Base-by-base conservation (phyloP, 2,329 filamentous ascomycete species). In the Nigrospora oryzae region DNA sequence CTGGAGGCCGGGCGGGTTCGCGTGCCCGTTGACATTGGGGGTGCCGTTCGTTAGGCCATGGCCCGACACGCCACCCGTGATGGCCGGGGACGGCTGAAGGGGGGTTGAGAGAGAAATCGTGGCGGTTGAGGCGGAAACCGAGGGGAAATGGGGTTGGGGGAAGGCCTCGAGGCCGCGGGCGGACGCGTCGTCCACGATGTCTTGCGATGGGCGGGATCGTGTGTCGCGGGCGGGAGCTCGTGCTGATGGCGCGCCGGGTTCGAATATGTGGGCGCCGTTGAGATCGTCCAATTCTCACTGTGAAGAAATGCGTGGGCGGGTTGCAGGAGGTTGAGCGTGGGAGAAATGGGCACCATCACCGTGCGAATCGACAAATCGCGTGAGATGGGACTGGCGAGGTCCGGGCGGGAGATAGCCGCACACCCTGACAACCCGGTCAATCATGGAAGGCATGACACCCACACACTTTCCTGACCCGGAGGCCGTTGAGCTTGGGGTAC, bases 91-190 rank as follows among this genome's bases (percentile, higher is more conserved):
- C 51, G 56, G 57, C 48, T 49, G 50, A 36, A 49, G 48, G 46
- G 49, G 48, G 32, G 46, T 52, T 53, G 55, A 56, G 54, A 58
- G 60, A 30, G 60, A 62, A 62, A 63, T 62, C 52, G 55, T 63
- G 57, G 51, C 60, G 60, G 58, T 61, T 46, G 50, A 43, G 43
- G 37, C 34, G 42, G 42, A 30, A n/a, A 43, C 37, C 3, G 19
- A 38, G 39, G 38, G 44, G 31, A 32, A 42, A 39, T 11, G 33
- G 12, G 11, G 38, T 40, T 17, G 13, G 15, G 35, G 31, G 39
- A 41, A 13, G 36, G 42, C 42, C 35, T 17, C 42, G 35, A 31
- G 42, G 36, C 40, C 40, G 19, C 34, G 34, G 34, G 14, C 34
- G 34, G 34, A 36, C 34, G 34, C 23, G 23, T 28, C 23, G 23